Base-by-base conservation (phyloP, 2,329 filamentous ascomycete species). In the Chaetothyriales sp. region DNA sequence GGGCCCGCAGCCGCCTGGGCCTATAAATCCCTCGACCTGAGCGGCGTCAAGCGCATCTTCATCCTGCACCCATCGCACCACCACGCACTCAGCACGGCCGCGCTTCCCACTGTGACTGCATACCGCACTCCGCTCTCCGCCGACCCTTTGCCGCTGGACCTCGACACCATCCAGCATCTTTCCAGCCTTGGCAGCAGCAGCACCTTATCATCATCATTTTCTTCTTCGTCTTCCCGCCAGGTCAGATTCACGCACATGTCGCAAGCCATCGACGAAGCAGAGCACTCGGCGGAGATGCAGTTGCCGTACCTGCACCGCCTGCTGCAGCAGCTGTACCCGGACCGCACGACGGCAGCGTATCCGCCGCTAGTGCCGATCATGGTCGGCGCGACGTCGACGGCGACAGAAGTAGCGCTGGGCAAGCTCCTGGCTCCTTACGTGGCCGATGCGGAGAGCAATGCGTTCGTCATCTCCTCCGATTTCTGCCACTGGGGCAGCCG, bases 211-310 rank as follows among this genome's bases (percentile, higher is more conserved):
- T 56, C 64, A n/a, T 60, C 63, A n/a, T 65, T 59, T 6, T 53
- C 48, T n/a, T 48, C 60, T 6, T 53, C 48, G 18, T 48, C 56
- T 28, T 49, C 47, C 44, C 61, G 57, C 5, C 55, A 52, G 8
- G 22, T 67, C 47, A 63, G 57, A 46, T 73, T 73, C 52, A 66
- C 65, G 18, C 67, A 62, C 18, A 92, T 95, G 73, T 79, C 77
- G 1, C 69, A 67, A 18, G 62, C 71, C 3, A 73, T 81, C 5
- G 92, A 98, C 63, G 78, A 88, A 56, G 77, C 78, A 4, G 92
- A 98, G 68, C 92, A 98, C 69, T 95, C 87, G 49, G 77, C 97
- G 1, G 92, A 98, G 72, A 94, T 98, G 85, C 92, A 98, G 61
- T 75, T 97, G 7, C 90, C 92, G 0, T 95, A 94, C 64, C 84